These are phyloP conservation scores for Citrus hindsii DNA, from an alignment of 345 rosid species.

Conservation along the genomic window DNA sequence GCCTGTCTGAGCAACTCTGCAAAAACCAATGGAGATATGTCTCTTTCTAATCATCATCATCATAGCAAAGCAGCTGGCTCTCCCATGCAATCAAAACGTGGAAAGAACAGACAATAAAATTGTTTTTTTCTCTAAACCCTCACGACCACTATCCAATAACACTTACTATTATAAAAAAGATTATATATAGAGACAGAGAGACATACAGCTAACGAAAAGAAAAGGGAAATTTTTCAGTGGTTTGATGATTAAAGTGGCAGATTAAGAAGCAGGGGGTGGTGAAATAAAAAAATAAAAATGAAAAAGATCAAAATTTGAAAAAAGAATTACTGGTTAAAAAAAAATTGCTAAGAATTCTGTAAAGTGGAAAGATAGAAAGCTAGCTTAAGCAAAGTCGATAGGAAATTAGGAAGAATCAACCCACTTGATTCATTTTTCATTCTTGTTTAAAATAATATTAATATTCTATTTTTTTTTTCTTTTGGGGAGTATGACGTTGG, in stretches of 20 bases:
- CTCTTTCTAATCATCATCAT: slow-evolving; percentile 20
- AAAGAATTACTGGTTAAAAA: slow-evolving; percentile 25
- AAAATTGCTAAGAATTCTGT: slow-evolving; percentile 13
- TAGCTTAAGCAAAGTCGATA: slow-evolving; percentile 17
- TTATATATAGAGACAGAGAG: slow-evolving; percentile 8
- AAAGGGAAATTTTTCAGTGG: slow-evolving; percentile 19
- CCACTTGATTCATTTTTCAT: slow-evolving; percentile 22
- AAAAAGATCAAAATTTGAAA: slow-evolving; percentile 1
- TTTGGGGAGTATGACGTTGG: slow-evolving; percentile 31
- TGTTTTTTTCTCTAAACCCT: slow-evolving; percentile 23
- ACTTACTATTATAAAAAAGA: slow-evolving; percentile 26
- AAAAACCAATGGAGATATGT: slow-evolving; percentile 32
- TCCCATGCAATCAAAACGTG: slow-evolving; percentile 32
- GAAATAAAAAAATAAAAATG: slow-evolving; percentile 4
- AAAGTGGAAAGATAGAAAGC: not conserved
- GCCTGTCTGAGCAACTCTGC: slow-evolving; percentile 43
- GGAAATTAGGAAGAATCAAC: slow-evolving; percentile 22
- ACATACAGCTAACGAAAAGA: not conserved
- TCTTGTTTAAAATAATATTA: not conserved
- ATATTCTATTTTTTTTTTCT: slow-evolving; percentile 16
- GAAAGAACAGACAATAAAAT: slow-evolving; percentile 21
- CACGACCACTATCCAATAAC: slow-evolving; percentile 21
- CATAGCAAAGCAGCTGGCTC: slow-evolving; percentile 1
- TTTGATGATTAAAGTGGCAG: slow-evolving; percentile 70
- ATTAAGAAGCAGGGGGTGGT: slow-evolving; percentile 27